A percentile compares a stretch with the other conserved stretches of the same genome.
Evolutionary conservation across 2,329 filamentous ascomycete species (phyloP).

Genomic region (Zymoseptoria crescenta): DNA sequence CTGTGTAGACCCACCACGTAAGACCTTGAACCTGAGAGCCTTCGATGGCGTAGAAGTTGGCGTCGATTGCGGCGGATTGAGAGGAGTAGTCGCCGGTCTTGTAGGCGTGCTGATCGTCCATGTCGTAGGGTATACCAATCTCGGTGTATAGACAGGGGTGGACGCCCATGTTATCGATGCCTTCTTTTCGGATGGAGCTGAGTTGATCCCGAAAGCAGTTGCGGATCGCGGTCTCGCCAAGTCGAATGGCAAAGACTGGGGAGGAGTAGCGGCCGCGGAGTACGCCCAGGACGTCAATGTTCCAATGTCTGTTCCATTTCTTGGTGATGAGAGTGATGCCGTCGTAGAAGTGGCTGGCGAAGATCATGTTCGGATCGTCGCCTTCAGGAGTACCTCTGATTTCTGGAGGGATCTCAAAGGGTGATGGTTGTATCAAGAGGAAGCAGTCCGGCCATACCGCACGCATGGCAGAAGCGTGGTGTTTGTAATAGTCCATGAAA

Average conservation of each 20-base stretch:
- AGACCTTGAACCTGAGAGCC: slow-evolving; percentile 76
- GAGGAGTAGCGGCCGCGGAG: slow-evolving; percentile 80
- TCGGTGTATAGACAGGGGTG: slow-evolving; percentile 88
- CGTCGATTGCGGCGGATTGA: slow-evolving; percentile 86
- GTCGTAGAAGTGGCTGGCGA: slow-evolving; percentile 94
- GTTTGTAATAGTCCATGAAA: slow-evolving; percentile 78
- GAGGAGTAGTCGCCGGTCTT: slow-evolving; percentile 91
- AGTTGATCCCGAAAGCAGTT: slow-evolving; percentile 90
- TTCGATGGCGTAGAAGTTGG: slow-evolving; percentile 89
- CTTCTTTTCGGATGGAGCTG: slow-evolving; percentile 73
- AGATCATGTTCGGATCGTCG: slow-evolving; percentile 83
- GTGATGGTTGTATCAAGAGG: slow-evolving; percentile 84
- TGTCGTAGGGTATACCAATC: slow-evolving; percentile 96
- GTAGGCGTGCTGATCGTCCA: slow-evolving; percentile 95
- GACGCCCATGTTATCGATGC: slow-evolving; percentile 76
- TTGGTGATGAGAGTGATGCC: slow-evolving; percentile 95
- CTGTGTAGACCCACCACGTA: slow-evolving; percentile 80
- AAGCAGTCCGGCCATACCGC: slow-evolving; percentile 70
- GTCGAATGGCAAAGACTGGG: slow-evolving; percentile 83
- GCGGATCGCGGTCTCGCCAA: slow-evolving; percentile 87
- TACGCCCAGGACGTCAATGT: slow-evolving; percentile 89
- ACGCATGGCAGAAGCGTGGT: slow-evolving; percentile 67
- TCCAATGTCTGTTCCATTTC: slow-evolving; percentile 97
- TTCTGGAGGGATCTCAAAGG: slow-evolving; percentile 79
- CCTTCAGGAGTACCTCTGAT: slow-evolving; percentile 75